Evolutionary conservation across 2,329 filamentous ascomycete genomes (phyloP).

Genomic region (Pseudogymnoascus sp.): DNA sequence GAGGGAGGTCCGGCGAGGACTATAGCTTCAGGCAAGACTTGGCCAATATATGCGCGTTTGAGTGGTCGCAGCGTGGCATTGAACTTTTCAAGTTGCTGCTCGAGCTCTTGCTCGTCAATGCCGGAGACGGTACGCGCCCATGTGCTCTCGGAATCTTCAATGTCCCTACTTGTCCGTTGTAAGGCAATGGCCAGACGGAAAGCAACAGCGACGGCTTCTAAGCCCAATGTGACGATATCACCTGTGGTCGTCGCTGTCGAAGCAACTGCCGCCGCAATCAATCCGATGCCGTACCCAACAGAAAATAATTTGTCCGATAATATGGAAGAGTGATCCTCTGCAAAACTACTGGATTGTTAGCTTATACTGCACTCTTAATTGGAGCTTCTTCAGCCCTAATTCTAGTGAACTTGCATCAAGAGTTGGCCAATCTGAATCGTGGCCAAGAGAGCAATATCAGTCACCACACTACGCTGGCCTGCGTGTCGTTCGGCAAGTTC

Average conservation of each 20-base stretch:
- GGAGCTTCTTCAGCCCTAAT: not conserved
- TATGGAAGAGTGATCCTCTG: not conserved
- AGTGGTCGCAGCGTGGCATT: conserved; percentile 7
- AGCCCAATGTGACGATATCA: conserved; percentile 10
- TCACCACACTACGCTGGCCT: not conserved
- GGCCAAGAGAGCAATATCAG: not conserved
- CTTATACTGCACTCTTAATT: not conserved
- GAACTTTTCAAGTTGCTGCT: not conserved
- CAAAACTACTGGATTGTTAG: not conserved
- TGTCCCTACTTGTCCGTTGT: conserved; percentile 12
- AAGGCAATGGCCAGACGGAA: conserved; percentile 15
- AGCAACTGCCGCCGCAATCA: conserved; percentile 15
- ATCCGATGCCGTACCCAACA: conserved; percentile 17
- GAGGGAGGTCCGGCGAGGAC: conserved; percentile 13
- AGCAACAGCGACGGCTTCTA: conserved; percentile 11
- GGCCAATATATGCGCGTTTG: conserved; percentile 9
- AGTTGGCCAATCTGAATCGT: not conserved
- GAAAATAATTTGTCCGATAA: not conserved
- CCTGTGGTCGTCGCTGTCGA: conserved; percentile 9
- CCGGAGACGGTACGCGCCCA: conserved; percentile 7
- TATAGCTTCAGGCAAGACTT: not conserved
- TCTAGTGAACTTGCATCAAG: not conserved
- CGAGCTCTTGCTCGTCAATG: conserved; percentile 7
- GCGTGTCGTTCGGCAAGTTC: not conserved
- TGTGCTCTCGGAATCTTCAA: conserved; percentile 8